Base-by-base conservation (phyloP, 1,284 basidiomycete genomes). In the Wolfiporia cocos region DNA sequence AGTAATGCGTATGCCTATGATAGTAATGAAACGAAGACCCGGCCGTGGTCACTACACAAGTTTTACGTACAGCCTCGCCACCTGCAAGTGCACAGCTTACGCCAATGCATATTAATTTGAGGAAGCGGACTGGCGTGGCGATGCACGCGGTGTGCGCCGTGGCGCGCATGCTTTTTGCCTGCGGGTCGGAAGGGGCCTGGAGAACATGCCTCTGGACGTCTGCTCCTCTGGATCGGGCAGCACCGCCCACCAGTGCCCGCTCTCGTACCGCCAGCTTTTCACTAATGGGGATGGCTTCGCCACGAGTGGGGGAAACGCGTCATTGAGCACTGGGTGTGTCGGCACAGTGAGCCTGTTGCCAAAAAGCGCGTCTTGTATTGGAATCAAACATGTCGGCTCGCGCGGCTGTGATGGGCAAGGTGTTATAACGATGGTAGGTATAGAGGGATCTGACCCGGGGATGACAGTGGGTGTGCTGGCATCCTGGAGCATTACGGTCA, bases 301-400 rank as follows among this genome's bases (percentile, higher is more conserved):
- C 15, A 53, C 34, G 39, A 64, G 55, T 7, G 74, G 75, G 34
- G 76, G 75, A 50, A 70, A 70, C 12, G 59, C 55, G 26, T 64
- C 56, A 54, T 79, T 80, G 46, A 72, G 68, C n/a, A 61, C 64
- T 4, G 67, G 63, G 48, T 76, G 65, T 15, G 60, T 61, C 4
- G 77, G 77, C 12, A 81, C 70, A 1, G 69, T 68, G n/a, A 80
- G 68, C 28, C 63, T 62, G 35, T 63, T 61, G 32, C 72, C 71
- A 50, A 77, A 79, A 11, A 66, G 70, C 9, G 69, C 65, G 53
- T 80, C 70, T 57, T 80, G 76, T 49, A 67, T 66, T 10, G 77
- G 77, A 17, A 78, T 65, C 47, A 66, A 68, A 49, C 63, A 70
- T 5, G 67, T 63, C 4, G 57, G 62, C 42, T 70, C 66, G 31